phyloP scores from a whole-genome alignment of 148 eudicot genomes.

The Fagopyrum tataricum region DNA sequence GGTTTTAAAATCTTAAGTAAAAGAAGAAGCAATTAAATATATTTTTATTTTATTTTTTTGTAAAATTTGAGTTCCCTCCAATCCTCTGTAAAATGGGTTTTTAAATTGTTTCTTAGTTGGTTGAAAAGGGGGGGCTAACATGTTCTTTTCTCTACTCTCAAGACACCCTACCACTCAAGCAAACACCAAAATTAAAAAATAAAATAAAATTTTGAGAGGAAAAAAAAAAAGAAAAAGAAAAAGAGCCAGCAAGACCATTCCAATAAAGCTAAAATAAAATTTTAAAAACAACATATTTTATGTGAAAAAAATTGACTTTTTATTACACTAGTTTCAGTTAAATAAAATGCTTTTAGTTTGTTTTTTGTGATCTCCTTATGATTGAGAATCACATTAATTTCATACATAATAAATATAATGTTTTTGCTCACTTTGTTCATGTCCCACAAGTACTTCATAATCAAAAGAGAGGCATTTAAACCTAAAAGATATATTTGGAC shows the following conservation, averaged over 20 bases:
- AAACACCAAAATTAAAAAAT: not conserved
- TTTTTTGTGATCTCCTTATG: slow-evolving; percentile 11
- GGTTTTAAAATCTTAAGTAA: no score
- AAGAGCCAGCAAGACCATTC: slow-evolving; percentile 10
- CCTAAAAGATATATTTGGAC: slow-evolving; percentile 11
- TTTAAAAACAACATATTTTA: not conserved
- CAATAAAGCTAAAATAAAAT: not conserved
- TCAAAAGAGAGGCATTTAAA: not conserved
- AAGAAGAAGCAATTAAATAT: not conserved
- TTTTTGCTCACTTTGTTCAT: not conserved
- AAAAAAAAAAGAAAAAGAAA: not conserved
- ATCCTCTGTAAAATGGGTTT: not conserved
- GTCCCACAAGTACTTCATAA: slow-evolving; percentile 11
- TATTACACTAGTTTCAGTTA: slow-evolving; percentile 9
- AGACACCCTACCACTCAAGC: slow-evolving; percentile 14
- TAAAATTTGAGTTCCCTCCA: not conserved
- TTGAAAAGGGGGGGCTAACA: slow-evolving; percentile 5
- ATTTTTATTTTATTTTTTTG: not conserved
- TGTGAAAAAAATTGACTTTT: slow-evolving; percentile 6
- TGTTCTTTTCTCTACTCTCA: slow-evolving; percentile 13
- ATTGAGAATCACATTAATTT: slow-evolving; percentile 13
- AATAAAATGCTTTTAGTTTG: slow-evolving; percentile 8
- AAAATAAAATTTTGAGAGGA: no score
- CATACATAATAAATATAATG: not conserved
- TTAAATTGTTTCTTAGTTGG: slow-evolving; percentile 7